Base-by-base conservation (phyloP, 2,329 filamentous ascomycete genomes). In the Fusarium nodosum region DNA sequence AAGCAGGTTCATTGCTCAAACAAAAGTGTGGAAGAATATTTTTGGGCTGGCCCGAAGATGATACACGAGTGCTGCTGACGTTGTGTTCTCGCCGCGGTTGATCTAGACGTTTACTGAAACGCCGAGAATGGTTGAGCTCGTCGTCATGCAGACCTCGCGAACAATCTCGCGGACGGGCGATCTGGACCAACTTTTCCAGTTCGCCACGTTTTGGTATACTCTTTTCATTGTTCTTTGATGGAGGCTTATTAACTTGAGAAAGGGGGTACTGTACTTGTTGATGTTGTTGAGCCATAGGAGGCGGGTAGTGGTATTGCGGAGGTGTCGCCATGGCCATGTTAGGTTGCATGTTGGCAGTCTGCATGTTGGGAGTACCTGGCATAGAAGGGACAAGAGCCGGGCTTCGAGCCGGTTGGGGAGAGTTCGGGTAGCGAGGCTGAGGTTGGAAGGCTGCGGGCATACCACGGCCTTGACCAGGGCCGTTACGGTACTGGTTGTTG, bases 351-450 rank as follows among this genome's bases (percentile, higher is more conserved):
- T 85, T 85, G 51, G 86, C 86, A 42, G 85, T 83, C 59, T 78
- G 86, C 89, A 90, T 90, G 82, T 91, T 88, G 66, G 92, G 90
- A 31, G 90, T 92, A 67, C 86, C 86, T 60, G 91, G 90, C 73
- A 91, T 86, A 36, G 89, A 88, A 58, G 87, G 87, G 30, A 88
- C 82, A 57, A 92, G 82, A 33, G 90, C 89, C 66, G 91, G 87
- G 82, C 91, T 91, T 76, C 87, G 86, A 56, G 83, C 81, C 69
- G 90, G 86, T 74, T 90, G 88, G 38, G 90, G 90, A 41, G 90
- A 92, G 82, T 90, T 90, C 42, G 73, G 79, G 70, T 84, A 84
- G 45, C 79, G 73, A 77, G 81, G 74, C 76, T 84, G 77, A 72
- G 83, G 74, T 57, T 83, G 81, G 76, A 82, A 83, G 38, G 81